Evolutionary conservation across 441 rosid genomes (phyloP), one percentile per base, ranked within the genome.

Genomic region (Pelargonium citronellum): DNA sequence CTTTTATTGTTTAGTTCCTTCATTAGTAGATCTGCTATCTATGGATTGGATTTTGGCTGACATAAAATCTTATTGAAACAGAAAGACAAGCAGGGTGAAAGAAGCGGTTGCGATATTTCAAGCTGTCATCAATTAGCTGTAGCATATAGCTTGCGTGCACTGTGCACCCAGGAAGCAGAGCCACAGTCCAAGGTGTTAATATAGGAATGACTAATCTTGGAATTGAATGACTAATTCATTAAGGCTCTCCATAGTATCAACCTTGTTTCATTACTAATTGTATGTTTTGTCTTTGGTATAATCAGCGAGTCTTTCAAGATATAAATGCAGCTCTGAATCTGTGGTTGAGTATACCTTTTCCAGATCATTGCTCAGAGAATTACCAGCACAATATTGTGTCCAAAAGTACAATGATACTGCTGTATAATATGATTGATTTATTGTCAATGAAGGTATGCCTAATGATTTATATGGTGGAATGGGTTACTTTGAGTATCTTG

Each of bases 181-280:
- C 95, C 98, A 69, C 82, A 78, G 74, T 90, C 97, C 53, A 84
- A 90, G 99, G 99, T 95, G 78, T 70, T 72, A 20, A 70, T 73
- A 68, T 30, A 66, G 75, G 71, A 61, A 79, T 61, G 68, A 74
- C 83, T 82, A 75, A 79, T 80, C 70, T 74, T 70, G 64, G 34
- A 72, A 67, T 76, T 78, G 41, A 73, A 69, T 65, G 58, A 60
- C 77, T 76, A 13, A 63, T 80, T 67, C 51, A 24, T 65, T 57
- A 41, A 37, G 64, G 57, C 20, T 67, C 6, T 16, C 2, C 46
- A 71, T 63, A 51, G 11, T 63, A 16, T 5, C 39, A 39, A 49
- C 13, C 55, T 65, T 68, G 47, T 17, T 43, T 73, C 20, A 27
- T 71, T 67, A 75, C 74, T 77, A 67, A 69, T 51, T 71, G 19